Evolutionary conservation across 768 basidiomycete genomes (phyloP), one percentile per base, ranked within the genome.

Genomic region (Amyloporia xantha): DNA sequence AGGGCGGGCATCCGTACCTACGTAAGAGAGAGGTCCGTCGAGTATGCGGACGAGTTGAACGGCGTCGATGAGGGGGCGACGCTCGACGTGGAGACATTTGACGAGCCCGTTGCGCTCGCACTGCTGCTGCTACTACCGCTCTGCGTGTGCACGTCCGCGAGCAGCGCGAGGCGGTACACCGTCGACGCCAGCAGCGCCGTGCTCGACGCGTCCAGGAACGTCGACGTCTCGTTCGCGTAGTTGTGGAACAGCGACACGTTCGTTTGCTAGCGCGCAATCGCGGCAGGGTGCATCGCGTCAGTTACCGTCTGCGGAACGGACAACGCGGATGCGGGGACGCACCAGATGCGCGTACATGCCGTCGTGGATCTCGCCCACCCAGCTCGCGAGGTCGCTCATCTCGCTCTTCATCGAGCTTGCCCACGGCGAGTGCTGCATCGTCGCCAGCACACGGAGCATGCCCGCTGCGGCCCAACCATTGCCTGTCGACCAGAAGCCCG

Each of bases 381-480:
- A 91, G 15, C 62, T 63, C 1, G 68, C 68, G 6, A 92, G 71
- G 49, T 88, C 79, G 0, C 63, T 67, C 54, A 80, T 77, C 61
- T 89, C 68, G 13, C 59, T 66, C 44, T 70, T 59, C 50, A 89
- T 63, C 5, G 65, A 59, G 25, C 67, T 67, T 1, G 74, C 68
- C 52, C 71, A 88, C 42, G 73, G 66, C 0, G 86, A 86, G 26
- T 77, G 67, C 54, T 77, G 70, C 49, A 91, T 82, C 1, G 88
- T 91, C 2, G 77, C 81, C 1, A 86, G 70, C 2, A 93, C 91
- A 5, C 91, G 82, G 9, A 89, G 69, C 76, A 91, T 91, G 1
- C 92, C 91, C 15, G 81, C 85, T 0, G 89, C 88, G 0, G 86
- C 92, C 92, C 92, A 95, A 2, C 71, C 91, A 49, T 93, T 92